Evolutionary conservation across 192 early-diverging fungal species (phyloP).

Genomic region (Coemansia sp.): DNA sequence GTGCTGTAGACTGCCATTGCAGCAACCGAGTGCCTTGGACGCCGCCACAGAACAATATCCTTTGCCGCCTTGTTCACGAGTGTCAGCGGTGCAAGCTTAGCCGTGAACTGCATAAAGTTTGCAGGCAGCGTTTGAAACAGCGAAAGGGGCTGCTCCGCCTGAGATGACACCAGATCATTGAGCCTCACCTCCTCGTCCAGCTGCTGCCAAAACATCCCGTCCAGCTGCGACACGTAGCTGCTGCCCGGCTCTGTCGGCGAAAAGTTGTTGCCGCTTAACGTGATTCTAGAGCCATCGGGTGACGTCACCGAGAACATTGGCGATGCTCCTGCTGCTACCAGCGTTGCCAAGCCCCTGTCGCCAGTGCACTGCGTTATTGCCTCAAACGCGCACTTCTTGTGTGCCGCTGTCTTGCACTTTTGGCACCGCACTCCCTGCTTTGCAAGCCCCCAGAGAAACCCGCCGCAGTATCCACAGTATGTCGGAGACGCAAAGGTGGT

Average conservation of each 20-base stretch:
- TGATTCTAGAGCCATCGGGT: neutral
- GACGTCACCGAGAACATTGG: neutral
- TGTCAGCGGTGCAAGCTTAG: constrained; percentile 46
- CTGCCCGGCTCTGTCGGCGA: neutral
- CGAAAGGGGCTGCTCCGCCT: constrained; percentile 53
- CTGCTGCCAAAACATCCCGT: constrained; percentile 51
- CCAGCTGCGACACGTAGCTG: constrained; percentile 34
- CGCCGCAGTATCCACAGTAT: constrained; percentile 64
- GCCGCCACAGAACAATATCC: constrained; percentile 46
- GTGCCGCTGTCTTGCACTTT: constrained; percentile 56
- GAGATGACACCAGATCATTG: constrained; percentile 37
- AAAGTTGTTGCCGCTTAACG: neutral
- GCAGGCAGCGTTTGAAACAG: constrained; percentile 53
- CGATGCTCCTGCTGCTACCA: constrained; percentile 6
- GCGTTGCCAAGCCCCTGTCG: constrained; percentile 37
- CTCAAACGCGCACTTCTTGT: constrained; percentile 57
- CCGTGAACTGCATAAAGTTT: constrained; percentile 58
- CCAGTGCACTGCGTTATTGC: constrained; percentile 31
- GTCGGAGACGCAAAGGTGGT: constrained; percentile 60
- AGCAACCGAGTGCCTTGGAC: constrained; percentile 28
- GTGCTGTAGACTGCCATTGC: constrained; percentile 46
- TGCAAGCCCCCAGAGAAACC: constrained; percentile 68
- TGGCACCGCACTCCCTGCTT: constrained; percentile 64
- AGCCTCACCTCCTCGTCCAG: constrained; percentile 41
- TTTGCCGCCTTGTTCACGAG: constrained; percentile 26